Evolutionary conservation across 2,329 filamentous ascomycete species (phyloP), one percentile per base, ranked within the genome.

Genomic region (Colletotrichum cereale): DNA sequence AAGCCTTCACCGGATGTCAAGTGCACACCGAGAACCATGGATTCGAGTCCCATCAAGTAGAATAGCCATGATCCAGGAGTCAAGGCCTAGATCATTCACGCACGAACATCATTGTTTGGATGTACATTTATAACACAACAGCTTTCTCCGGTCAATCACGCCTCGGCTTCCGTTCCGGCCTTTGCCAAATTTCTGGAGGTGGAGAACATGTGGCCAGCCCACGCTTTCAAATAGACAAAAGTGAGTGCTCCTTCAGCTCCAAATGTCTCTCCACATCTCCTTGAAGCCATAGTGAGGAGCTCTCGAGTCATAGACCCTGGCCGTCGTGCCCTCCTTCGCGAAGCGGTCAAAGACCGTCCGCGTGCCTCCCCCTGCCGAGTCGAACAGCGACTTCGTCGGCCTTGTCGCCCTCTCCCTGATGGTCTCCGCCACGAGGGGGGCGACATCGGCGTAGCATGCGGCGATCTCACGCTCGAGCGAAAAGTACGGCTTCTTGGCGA

Each of bases 401-500:
- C 80, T 78, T 0, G 82, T 79, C 4, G 93, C 93, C 26, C 94
- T 86, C 36, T 93, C 87, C 68, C 87, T 87, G 72, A 98, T 96
- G 73, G 91, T 91, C 2, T 87, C 85, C 0, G 94, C 89, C 5
- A 98, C 81, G 57, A 87, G 84, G 0, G 94, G 94, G 8, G 96
- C 96, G 1, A 97, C 91, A 72, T 97, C 95, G 0, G 94, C 92
- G 78, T 91, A 98, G 79, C 95, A 98, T 3, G 89, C 86, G 38
- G 86, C 87, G 21, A 98, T 86, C 82, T 99, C 96, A 60, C 96
- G 90, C 55, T 95, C 89, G 10, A 98, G 88, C 2, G 87, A 91
- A 78, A 94, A 95, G 80, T 98, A 98, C 0, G 96, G 94, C 80
- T 97, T 97, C 82, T 96, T 97, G 2, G 96, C 95, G 2, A 97